Evolutionary conservation across 768 basidiomycete genomes (phyloP).

Genomic region (Suillus fuscotomentosus): DNA sequence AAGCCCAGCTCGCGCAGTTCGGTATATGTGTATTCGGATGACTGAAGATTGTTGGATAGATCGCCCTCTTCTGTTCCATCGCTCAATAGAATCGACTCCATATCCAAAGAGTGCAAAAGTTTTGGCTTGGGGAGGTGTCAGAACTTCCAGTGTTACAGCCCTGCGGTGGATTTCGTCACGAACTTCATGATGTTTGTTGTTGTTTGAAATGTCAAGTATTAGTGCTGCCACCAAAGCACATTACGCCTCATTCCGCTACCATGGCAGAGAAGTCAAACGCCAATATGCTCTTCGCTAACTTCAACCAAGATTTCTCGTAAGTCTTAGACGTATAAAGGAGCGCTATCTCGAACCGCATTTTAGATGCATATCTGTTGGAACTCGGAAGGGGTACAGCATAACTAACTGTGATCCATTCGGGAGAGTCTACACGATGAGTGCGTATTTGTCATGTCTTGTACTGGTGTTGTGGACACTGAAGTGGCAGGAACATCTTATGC

Average conservation of each 20-base stretch:
- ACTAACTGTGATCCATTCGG: constrained; percentile 99
- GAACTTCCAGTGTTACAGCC: not conserved
- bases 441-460: constrained; percentile 41
- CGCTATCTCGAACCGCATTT: constrained; percentile 4
- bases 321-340: constrained; percentile 19
- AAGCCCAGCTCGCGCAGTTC: constrained; percentile 24
- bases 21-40: constrained; percentile 5
- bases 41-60: not conserved
- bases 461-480: not conserved
- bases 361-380: constrained; percentile 92
- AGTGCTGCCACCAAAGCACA: not conserved
- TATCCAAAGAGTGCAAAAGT: constrained; percentile 1
- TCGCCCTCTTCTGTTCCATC: constrained; percentile 21
- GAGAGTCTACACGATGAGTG: constrained; percentile 92
- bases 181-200: not conserved
- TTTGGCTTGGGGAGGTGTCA: not conserved
- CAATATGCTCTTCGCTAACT: constrained; percentile 84
- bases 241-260: constrained; percentile 11
- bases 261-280: constrained; percentile 42
- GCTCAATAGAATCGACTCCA: constrained; percentile 19
- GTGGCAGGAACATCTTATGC: not conserved
- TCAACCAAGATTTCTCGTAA: constrained; percentile 97
- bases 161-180: not conserved
- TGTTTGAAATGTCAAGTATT: not conserved
- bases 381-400: constrained; percentile 93